Evolutionary conservation across 805 yeast species (phyloP).

Genomic region (Grigorovia jiainica): DNA sequence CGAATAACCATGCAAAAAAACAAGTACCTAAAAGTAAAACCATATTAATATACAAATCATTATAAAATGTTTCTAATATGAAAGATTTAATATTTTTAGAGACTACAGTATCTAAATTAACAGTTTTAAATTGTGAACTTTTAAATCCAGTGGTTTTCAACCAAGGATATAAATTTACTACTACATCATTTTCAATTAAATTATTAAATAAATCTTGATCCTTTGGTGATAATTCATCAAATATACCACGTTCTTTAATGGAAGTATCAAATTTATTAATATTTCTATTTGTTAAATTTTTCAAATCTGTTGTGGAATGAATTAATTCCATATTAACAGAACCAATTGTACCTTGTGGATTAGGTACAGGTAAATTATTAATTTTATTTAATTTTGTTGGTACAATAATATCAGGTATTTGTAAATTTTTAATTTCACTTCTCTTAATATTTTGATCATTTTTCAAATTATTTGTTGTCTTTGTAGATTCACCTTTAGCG

Average conservation of each 20-base stretch:
- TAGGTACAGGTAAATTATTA: constrained; percentile 19
- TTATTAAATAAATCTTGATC: constrained; percentile 11
- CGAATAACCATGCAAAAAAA: constrained; percentile 59
- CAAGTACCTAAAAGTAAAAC: constrained; percentile 59
- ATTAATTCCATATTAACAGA: constrained; percentile 24
- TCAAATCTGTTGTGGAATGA: constrained; percentile 16
- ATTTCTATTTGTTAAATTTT: constrained; percentile 17
- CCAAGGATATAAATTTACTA: constrained; percentile 30
- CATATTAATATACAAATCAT: constrained; percentile 67
- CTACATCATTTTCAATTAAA: constrained; percentile 8
- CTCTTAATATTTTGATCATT: too few species aligned
- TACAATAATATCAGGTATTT: constrained; percentile 10
- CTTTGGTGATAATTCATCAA: constrained; percentile 8
- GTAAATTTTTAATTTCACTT: background rate
- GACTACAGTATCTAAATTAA: background rate
- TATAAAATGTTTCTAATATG: constrained; percentile 56
- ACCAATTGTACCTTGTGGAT: constrained; percentile 19
- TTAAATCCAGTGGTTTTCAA: constrained; percentile 25
- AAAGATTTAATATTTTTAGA: constrained; percentile 39
- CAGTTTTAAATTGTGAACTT: constrained; percentile 12
- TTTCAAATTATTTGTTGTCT: too few species aligned
- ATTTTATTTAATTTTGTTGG: constrained; percentile 17
- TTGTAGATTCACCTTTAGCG: constrained; percentile 2
- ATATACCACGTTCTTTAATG: constrained; percentile 16
- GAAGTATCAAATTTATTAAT: constrained; percentile 26